A percentile compares a stretch with the other conserved stretches of the same genome.
phyloP scores from a whole-genome alignment of 2,329 filamentous ascomycete species.

The Parafenestella ontariensis region DNA sequence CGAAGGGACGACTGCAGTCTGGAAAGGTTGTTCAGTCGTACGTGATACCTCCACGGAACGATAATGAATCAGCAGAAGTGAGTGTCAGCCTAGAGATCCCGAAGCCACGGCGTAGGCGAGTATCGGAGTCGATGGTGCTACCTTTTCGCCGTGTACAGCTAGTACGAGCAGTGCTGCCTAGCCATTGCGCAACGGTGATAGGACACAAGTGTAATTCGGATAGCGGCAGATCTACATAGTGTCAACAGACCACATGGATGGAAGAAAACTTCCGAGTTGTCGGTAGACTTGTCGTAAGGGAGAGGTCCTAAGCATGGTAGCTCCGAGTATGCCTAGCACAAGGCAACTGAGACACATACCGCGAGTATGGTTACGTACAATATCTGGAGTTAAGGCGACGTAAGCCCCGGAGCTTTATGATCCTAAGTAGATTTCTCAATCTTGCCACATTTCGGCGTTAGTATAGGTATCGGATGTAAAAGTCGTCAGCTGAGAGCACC shows the following conservation, averaged over 20 bases:
- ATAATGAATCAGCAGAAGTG: not conserved
- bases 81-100: not conserved
- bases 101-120: not conserved
- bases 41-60: not conserved
- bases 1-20: not conserved
- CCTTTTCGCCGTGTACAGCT: not conserved
- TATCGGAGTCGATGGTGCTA: not conserved
- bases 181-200: conserved; percentile 5
- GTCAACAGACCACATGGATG: conserved; percentile 14
- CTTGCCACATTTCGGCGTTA: conserved; percentile 13
- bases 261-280: not conserved
- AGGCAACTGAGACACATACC: conserved; percentile 30
- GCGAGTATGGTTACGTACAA: conserved; percentile 1
- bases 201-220: conserved; percentile 8
- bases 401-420: not conserved
- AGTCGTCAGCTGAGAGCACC: conserved; percentile 7
- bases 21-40: not conserved
- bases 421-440: not conserved
- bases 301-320: conserved; percentile 1
- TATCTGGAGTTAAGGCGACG: not conserved
- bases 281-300: not conserved
- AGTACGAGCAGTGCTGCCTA: conserved; percentile 7
- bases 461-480: conserved; percentile 6
- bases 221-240: conserved; percentile 8
- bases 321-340: conserved; percentile 1